Percentiles rank a stretch among this genome's conserved stretches.
phyloP scores from a whole-genome alignment of 202 grass and related monocot genomes.

The Alloteropsis angusta region DNA sequence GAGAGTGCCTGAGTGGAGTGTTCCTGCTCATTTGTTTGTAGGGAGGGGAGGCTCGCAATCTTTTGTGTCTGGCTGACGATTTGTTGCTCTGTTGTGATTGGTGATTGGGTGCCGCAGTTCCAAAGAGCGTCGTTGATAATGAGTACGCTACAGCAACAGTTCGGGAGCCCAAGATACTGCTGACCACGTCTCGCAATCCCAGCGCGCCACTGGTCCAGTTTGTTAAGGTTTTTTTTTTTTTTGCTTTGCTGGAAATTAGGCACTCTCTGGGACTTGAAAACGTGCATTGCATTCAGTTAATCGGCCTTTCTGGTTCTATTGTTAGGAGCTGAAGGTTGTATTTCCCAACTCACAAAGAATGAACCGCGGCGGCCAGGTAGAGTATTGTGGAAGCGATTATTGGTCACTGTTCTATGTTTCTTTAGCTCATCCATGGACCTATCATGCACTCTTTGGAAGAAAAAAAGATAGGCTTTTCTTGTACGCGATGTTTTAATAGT shows the following conservation, averaged over 20 bases:
- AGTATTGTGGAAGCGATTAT: too few relatives aligned
- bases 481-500: too few relatives aligned
- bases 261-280: background rate
- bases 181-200: conserved; percentile 81
- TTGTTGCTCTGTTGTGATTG: background rate
- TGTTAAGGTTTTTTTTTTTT: conserved; percentile 51
- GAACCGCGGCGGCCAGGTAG: conserved; percentile 94
- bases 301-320: background rate
- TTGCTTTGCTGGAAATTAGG: background rate
- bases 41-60: background rate
- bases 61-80: background rate
- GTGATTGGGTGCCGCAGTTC: conserved; percentile 21
- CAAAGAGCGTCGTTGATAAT: conserved; percentile 60
- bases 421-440: background rate
- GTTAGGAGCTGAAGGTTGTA: conserved; percentile 80
- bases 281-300: background rate
- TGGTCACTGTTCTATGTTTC: background rate
- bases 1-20: background rate
- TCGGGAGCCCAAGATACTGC: conserved; percentile 70
- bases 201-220: conserved; percentile 61
- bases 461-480: background rate
- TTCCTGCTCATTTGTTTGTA: background rate
- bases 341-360: conserved; percentile 84
- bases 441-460: background rate
- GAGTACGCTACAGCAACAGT: conserved; percentile 52